Evolutionary conservation across 202 grass and related monocot species (phyloP).

Genomic region (Hordeum pubiflorum): DNA sequence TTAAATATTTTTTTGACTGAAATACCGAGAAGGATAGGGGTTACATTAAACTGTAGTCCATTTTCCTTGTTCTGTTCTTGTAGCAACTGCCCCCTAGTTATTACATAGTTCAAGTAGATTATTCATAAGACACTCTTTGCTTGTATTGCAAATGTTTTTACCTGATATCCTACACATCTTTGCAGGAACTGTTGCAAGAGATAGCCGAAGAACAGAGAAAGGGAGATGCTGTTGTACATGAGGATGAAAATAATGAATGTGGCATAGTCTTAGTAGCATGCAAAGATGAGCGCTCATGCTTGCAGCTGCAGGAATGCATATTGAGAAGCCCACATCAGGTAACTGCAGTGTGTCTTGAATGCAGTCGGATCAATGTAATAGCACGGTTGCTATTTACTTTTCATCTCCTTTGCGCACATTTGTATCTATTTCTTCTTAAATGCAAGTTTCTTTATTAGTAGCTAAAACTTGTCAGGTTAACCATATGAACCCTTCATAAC

Average conservation of each 20-base stretch:
- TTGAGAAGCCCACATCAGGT: conserved; percentile 63
- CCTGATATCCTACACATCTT: conserved; percentile 18
- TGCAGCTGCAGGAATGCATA: conserved; percentile 90
- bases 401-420: background rate
- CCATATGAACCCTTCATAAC: background rate
- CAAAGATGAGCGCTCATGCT: conserved; percentile 87
- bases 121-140: conserved; percentile 5
- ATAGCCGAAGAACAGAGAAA: conserved; percentile 77
- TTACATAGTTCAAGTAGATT: conserved; percentile 1
- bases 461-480: conserved; percentile 14
- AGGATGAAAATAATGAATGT: conserved; percentile 32
- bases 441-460: conserved; percentile 1
- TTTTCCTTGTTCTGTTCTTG: conserved; percentile 16
- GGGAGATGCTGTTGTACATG: conserved; percentile 10
- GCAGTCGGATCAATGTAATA: conserved; percentile 2
- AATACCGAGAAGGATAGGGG: too few relatives aligned
- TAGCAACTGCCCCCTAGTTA: background rate
- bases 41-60: background rate
- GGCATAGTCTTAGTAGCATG: conserved; percentile 79
- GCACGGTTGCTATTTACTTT: conserved; percentile 3
- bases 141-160: background rate
- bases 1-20: background rate
- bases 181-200: conserved; percentile 87
- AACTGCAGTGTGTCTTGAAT: conserved; percentile 17
- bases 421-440: conserved; percentile 6